Evolutionary conservation across 257 asterid genomes (phyloP).

Genomic region (Penstemon eatonii): DNA sequence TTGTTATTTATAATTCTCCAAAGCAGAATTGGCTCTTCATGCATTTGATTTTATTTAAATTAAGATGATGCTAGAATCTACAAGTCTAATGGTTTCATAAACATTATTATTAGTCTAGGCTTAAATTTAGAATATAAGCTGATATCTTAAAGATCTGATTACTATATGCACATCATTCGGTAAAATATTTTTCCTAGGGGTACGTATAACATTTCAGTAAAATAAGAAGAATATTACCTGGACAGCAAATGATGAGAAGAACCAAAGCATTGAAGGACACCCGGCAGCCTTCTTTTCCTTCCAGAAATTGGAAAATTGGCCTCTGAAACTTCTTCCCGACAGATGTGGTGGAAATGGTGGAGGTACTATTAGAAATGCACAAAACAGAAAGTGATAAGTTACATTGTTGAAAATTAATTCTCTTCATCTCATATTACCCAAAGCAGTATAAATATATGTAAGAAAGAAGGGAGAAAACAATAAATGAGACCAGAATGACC

Average conservation of each 20-base stretch:
- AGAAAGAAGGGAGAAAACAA: neutral
- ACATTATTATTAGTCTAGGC: conserved; percentile 17
- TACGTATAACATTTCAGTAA: conserved; percentile 24
- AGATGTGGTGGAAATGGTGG: conserved; percentile 86
- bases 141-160: conserved; percentile 18
- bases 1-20: neutral
- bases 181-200: conserved; percentile 4
- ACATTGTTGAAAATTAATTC: conserved; percentile 16
- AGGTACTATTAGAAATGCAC: conserved; percentile 66
- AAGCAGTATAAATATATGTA: neutral
- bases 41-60: neutral
- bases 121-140: neutral
- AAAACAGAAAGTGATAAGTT: conserved; percentile 34
- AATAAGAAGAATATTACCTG: conserved; percentile 61
- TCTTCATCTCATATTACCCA: conserved; percentile 6
- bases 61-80: conserved; percentile 1
- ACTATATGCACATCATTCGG: conserved; percentile 14
- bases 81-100: neutral
- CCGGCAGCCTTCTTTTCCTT: conserved; percentile 70
- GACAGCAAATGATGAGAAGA: conserved; percentile 50
- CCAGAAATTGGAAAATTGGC: conserved; percentile 61
- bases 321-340: conserved; percentile 65
- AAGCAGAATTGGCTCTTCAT: conserved; percentile 2
- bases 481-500: neutral
- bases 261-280: conserved; percentile 89